Conservation (phyloP, 805 yeast species). For the Starmerella asiatica region DNA sequence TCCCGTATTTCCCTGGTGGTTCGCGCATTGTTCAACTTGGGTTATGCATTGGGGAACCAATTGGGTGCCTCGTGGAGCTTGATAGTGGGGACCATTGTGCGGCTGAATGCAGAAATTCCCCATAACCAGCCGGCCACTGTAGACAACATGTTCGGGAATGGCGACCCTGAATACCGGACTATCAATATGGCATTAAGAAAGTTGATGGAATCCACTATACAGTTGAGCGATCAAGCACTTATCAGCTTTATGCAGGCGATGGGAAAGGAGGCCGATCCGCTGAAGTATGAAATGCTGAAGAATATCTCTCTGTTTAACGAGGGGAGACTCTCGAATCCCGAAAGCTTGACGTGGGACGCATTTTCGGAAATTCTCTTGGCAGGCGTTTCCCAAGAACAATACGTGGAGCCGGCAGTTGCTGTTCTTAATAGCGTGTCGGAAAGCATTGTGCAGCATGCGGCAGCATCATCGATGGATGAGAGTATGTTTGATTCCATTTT, state of each 20-base stretch:
- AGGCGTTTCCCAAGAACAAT: constrained; percentile 20
- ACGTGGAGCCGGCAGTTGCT: not conserved
- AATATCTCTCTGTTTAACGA: constrained; percentile 42
- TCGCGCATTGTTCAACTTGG: constrained; percentile 64
- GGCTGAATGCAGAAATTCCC: constrained; percentile 8
- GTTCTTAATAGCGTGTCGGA: not conserved
- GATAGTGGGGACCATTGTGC: constrained; percentile 28
- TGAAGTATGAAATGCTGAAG: constrained; percentile 32
- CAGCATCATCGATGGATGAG: not conserved
- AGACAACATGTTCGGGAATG: constrained; percentile 10
- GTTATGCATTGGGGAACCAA: constrained; percentile 67
- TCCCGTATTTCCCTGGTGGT: constrained; percentile 62
- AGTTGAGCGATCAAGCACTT: constrained; percentile 42
- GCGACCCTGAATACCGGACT: constrained; percentile 23
- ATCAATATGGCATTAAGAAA: constrained; percentile 47
- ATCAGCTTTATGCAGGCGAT: constrained; percentile 36
- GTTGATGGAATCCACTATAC: constrained; percentile 47
- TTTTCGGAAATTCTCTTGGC: constrained; percentile 36
- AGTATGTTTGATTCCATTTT: not conserved
- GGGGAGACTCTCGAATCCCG: constrained; percentile 30
- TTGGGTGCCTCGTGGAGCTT: constrained; percentile 54
- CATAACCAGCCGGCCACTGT: not conserved
- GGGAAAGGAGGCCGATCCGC: not conserved
- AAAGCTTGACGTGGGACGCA: constrained; percentile 34
- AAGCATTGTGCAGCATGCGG: not conserved